Conservation (phyloP, 768 basidiomycete genomes). For the Tulasnella sp. region DNA sequence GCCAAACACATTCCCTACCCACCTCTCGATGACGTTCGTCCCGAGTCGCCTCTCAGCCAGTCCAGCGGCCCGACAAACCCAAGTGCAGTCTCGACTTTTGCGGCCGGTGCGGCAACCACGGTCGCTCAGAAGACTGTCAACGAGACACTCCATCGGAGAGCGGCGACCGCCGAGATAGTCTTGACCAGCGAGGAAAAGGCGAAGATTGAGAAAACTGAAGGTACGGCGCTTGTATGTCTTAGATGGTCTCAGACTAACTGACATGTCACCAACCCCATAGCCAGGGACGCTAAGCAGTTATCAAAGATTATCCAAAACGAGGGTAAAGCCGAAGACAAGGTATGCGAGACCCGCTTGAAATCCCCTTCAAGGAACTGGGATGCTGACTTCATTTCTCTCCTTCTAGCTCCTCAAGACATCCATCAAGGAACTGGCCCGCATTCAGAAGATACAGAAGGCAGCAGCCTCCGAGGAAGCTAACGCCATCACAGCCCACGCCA, state of each 20-base stretch:
- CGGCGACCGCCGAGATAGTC: not conserved
- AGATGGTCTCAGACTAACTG: not conserved
- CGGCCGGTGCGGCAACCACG: not conserved
- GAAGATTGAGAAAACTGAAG: conserved; percentile 13
- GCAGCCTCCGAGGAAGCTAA: conserved; percentile 68
- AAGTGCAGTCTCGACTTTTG: not conserved
- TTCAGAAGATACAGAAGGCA: conserved; percentile 71
- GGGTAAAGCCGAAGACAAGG: conserved; percentile 66
- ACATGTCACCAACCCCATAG: conserved; percentile 43
- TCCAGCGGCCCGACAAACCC: not conserved
- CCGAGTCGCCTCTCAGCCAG: not conserved
- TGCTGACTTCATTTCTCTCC: not conserved
- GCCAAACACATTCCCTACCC: conserved; percentile 9
- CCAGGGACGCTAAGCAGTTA: conserved; percentile 61
- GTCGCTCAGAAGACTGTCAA: not conserved
- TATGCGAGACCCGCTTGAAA: conserved; percentile 38
- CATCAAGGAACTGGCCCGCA: conserved; percentile 63
- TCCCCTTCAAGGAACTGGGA: not conserved
- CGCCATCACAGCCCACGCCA: conserved; percentile 58
- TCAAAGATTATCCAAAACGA: conserved; percentile 73
- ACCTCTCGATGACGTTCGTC: not conserved
- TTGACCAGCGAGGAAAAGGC: not conserved
- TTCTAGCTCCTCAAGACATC: conserved; percentile 51
- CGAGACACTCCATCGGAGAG: not conserved
- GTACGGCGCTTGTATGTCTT: not conserved